phyloP scores from a whole-genome alignment of 192 early-diverging fungal genomes.

The Glomus cerebriforme region DNA sequence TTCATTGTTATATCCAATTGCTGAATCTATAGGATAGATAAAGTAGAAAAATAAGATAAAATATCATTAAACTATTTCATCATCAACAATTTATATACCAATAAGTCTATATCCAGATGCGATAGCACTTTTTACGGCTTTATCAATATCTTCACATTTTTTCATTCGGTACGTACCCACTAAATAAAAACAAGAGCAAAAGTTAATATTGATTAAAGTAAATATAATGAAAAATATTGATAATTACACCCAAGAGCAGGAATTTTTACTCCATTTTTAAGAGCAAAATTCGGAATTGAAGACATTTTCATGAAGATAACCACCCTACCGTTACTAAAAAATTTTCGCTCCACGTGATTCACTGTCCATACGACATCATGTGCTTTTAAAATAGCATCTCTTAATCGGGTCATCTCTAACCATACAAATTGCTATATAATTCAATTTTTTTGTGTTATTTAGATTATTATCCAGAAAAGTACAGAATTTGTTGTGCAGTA shows the following conservation, averaged over 20 bases:
- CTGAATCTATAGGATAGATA: conserved; percentile 52
- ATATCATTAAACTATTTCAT: not conserved
- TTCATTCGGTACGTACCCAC: conserved; percentile 27
- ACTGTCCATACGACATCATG: no score
- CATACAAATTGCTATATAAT: no score
- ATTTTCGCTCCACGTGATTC: no score
- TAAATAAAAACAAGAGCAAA: not conserved
- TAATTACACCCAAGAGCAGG: conserved; percentile 24
- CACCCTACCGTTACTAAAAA: no score
- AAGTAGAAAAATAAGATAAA: not conserved
- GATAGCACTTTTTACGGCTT: not conserved
- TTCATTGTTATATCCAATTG: conserved; percentile 70
- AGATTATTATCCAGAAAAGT: no score
- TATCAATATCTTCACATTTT: conserved; percentile 10
- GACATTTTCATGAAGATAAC: no score
- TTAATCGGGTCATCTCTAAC: no score
- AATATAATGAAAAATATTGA: not conserved
- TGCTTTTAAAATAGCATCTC: no score
- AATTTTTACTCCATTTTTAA: conserved; percentile 29
- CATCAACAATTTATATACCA: not conserved
- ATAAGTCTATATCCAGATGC: conserved; percentile 24
- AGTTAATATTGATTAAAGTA: not conserved
- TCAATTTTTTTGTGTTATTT: no score
- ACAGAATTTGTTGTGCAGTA: no score
- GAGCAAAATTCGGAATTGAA: conserved; percentile 18